Base-by-base conservation (phyloP, 257 asterid genomes). In the Striga asiatica region DNA sequence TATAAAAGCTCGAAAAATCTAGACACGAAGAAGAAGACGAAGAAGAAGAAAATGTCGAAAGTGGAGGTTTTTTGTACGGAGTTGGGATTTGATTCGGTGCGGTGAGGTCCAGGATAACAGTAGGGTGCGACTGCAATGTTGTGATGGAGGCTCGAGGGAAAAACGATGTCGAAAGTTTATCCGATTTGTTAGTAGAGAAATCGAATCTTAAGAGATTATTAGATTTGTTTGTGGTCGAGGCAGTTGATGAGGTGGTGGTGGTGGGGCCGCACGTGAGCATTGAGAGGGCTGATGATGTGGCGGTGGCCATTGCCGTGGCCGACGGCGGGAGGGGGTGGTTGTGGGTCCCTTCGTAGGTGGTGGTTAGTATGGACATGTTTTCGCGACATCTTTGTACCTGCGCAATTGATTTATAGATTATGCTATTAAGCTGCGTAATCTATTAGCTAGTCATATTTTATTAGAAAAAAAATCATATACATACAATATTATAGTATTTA, bases 301-400 rank as follows among this genome's bases (percentile, higher is more conserved):
- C 70, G 0, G 82, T 72, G 38, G 82, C 85, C 78, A 79, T 73
- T 56, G 71, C 50, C 23, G 76, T 14, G 43, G 83, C 82, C 4
- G 83, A 70, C 2, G 81, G 60, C 10, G 75, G 62, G 9, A 79
- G 78, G 0, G 76, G 70, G 72, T 79, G 83, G 76, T 73, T 66
- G 78, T 79, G 86, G 16, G 77, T 63, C 43, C 83, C 86, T 68
- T 79, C 83, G 2, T 76, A 79, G 45, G 86, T 73, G 17, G 81
- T 73, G 62, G 16, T 53, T 13, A 79, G 64, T 22, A 79, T 50
- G 11, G 69, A 61, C 82, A 60, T 79, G 77, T 79, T 72, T 6
- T 74, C 70, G 1, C 18, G 58, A 24, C 86, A 71, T 67, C 83
- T 68, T 59, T 79, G 86, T 32, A 79, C 83, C 86, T 79, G n/a